Percentiles rank a stretch among this genome's conserved stretches.
Evolutionary conservation across 108 stramenopile species (phyloP).

Genomic region (Cyclotella kingstonii): DNA sequence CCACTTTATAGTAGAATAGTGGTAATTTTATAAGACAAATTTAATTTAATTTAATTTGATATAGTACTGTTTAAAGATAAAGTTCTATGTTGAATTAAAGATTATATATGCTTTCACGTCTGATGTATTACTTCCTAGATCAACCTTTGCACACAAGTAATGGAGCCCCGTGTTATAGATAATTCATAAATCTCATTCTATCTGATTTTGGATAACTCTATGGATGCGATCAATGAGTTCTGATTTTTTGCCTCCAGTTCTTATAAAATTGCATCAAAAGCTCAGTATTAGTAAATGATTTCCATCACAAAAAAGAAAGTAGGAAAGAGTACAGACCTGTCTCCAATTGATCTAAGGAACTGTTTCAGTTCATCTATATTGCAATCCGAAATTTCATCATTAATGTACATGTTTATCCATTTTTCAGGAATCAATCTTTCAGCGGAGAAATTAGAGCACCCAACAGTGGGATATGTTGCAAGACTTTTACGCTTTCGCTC

Average conservation of each 20-base stretch:
- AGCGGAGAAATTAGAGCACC: constrained; percentile 6
- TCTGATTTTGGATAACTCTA: constrained; percentile 18
- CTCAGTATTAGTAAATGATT: neutral
- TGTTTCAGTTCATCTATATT: constrained; percentile 53
- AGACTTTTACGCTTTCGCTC: constrained; percentile 45
- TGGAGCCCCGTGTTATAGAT: too few relatives aligned
- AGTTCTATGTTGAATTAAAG: too few relatives aligned
- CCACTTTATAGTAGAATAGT: too few relatives aligned
- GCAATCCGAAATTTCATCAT: constrained; percentile 35
- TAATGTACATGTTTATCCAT: constrained; percentile 54
- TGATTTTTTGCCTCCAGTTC: constrained; percentile 54
- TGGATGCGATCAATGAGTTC: constrained; percentile 57
- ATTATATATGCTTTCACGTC: too few relatives aligned
- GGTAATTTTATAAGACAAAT: too few relatives aligned
- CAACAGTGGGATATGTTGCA: neutral
- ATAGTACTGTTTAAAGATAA: too few relatives aligned
- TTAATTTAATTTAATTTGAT: too few relatives aligned
- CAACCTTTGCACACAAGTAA: too few relatives aligned
- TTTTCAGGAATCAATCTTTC: constrained; percentile 52
- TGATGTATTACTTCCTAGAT: too few relatives aligned
- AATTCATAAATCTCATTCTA: too few relatives aligned
- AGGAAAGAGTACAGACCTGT: constrained; percentile 15
- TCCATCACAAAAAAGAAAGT: neutral
- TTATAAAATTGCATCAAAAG: neutral
- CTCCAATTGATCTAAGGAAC: constrained; percentile 62